These are phyloP conservation scores for Magnaporthiopsis poae DNA, from an alignment of 2,329 filamentous ascomycete genomes.

Conservation along the genomic window DNA sequence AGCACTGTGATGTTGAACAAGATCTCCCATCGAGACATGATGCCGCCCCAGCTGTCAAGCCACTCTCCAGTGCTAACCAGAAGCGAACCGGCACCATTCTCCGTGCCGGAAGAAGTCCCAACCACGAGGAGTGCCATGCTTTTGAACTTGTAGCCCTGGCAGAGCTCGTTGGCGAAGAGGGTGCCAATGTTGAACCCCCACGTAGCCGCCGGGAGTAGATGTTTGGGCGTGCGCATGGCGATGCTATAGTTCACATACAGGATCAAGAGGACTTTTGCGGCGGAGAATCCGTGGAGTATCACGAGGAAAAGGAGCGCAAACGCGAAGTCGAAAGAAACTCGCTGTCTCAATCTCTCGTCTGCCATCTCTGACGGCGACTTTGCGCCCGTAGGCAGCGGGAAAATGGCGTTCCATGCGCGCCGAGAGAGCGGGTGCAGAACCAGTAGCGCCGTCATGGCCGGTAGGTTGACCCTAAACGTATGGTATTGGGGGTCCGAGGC, in stretches of 20 bases:
- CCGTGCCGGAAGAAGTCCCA: not conserved
- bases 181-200: slow-evolving; percentile 84
- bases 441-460: slow-evolving; percentile 65
- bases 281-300: slow-evolving; percentile 75
- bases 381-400: slow-evolving; percentile 23
- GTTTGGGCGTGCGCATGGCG: slow-evolving; percentile 59
- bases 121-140: slow-evolving; percentile 46
- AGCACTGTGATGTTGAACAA: slow-evolving; percentile 93
- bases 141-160: slow-evolving; percentile 63
- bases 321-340: slow-evolving; percentile 69
- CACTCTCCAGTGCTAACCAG: slow-evolving; percentile 32
- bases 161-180: slow-evolving; percentile 83
- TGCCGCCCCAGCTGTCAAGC: slow-evolving; percentile 69
- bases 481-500: slow-evolving; percentile 81
- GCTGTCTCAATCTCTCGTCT: slow-evolving; percentile 53
- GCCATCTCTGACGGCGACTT: slow-evolving; percentile 32
- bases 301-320: slow-evolving; percentile 74
- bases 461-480: slow-evolving; percentile 76
- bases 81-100: not conserved
- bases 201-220: slow-evolving; percentile 62
- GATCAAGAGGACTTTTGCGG: slow-evolving; percentile 71
- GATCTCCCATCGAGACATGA: slow-evolving; percentile 91
- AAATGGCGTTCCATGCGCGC: slow-evolving; percentile 54
- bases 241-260: slow-evolving; percentile 74
- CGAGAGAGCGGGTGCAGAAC: slow-evolving; percentile 71